Evolutionary conservation across 2,329 filamentous ascomycete genomes (phyloP).

Genomic region (Ustulina deusta): DNA sequence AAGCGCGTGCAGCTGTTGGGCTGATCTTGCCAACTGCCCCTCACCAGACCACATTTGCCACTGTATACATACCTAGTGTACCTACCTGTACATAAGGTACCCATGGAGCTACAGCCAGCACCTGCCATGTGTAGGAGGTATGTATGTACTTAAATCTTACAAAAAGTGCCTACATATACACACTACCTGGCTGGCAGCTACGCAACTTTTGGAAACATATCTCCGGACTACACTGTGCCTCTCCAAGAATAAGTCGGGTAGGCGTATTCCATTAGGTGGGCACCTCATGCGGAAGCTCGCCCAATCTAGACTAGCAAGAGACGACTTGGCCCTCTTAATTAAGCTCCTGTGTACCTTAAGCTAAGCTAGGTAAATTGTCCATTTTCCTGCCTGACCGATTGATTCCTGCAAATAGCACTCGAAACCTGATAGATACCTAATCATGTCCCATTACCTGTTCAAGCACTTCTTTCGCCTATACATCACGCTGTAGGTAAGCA

Average conservation of each 20-base stretch:
- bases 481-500: neutral
- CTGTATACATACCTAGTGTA: neutral
- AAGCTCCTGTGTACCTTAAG: neutral
- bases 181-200: too few species aligned
- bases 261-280: too few species aligned
- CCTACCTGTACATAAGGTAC: neutral
- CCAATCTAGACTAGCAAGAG: neutral
- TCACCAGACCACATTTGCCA: neutral
- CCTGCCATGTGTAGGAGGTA: neutral
- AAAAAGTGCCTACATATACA: too few species aligned
- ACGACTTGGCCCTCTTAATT: too few species aligned
- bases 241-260: too few species aligned
- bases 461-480: constrained; percentile 1
- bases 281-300: too few species aligned
- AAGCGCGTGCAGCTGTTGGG: constrained; percentile 34
- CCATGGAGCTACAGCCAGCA: neutral
- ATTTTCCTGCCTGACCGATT: too few species aligned
- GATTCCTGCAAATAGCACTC: too few species aligned
- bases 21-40: constrained; percentile 26
- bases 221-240: too few species aligned
- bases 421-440: neutral
- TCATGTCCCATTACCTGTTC: neutral
- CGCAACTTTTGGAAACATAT: too few species aligned
- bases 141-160: too few species aligned
- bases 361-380: neutral